These are phyloP conservation scores for Coffea canephora DNA, from an alignment of 257 asterid species.

Conservation along the genomic window DNA sequence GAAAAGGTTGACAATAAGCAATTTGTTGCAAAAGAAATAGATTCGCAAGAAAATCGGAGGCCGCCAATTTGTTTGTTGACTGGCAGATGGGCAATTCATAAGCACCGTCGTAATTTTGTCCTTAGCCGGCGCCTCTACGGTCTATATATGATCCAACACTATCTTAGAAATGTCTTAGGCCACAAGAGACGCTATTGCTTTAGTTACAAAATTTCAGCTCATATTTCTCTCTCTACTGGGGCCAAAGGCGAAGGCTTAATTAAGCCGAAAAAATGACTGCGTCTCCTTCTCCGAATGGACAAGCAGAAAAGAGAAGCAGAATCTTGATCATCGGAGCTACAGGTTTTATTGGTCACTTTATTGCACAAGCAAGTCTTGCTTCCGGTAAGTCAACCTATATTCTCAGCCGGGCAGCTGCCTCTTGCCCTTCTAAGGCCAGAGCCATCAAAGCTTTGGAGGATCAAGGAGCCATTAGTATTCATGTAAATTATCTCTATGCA, in stretches of 20 bases:
- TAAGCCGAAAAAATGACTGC: not conserved
- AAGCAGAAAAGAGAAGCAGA: constrained; percentile 6
- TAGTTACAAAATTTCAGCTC: not conserved
- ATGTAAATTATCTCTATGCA: constrained; percentile 9
- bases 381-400: constrained; percentile 23
- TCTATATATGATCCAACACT: not conserved
- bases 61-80: not conserved
- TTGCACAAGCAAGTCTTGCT: constrained; percentile 32
- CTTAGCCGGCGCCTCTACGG: not conserved
- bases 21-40: not conserved
- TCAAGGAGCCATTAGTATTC: constrained; percentile 29
- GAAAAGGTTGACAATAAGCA: not conserved
- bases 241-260: not conserved
- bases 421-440: constrained; percentile 14
- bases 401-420: constrained; percentile 19
- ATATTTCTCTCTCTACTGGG: not conserved
- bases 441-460: constrained; percentile 25
- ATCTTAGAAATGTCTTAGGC: not conserved
- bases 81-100: not conserved
- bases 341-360: constrained; percentile 34
- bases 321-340: constrained; percentile 34
- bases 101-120: not conserved
- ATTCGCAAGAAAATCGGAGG: not conserved
- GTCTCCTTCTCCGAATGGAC: not conserved
- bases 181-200: not conserved